Evolutionary conservation across 2,329 filamentous ascomycete genomes (phyloP).

Genomic region (Didymellaceae sp.): DNA sequence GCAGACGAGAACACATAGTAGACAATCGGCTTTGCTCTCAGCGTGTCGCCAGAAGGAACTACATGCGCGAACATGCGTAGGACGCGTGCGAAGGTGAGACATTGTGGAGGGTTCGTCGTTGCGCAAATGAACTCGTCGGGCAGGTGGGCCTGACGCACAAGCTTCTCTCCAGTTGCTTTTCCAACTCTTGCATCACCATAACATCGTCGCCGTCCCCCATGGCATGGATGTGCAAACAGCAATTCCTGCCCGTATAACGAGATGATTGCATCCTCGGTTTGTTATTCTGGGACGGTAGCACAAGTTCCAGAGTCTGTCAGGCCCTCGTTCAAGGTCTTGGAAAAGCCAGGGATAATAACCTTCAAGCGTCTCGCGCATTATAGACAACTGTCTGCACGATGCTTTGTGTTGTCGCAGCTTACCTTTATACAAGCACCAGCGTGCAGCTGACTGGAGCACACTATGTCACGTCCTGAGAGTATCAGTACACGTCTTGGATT

Average conservation of each 20-base stretch:
- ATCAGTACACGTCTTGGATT: no score
- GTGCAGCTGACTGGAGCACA: no score
- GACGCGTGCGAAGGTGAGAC: constrained; percentile 6
- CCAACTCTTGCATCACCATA: constrained; percentile 14
- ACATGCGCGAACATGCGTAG: constrained; percentile 4
- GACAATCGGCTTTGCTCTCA: constrained; percentile 3
- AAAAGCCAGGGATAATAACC: no score
- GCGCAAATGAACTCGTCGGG: not conserved
- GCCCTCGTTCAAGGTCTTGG: not conserved
- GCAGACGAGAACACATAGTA: not conserved
- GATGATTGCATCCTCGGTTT: not conserved
- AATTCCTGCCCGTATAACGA: not conserved
- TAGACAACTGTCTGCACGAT: no score
- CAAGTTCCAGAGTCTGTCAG: not conserved
- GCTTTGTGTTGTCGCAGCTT: no score
- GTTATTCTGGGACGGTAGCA: not conserved
- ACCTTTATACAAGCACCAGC: no score
- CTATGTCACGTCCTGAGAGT: no score
- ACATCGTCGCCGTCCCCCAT: not conserved
- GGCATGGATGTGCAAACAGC: not conserved
- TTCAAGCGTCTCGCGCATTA: no score
- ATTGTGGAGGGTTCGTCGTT: constrained; percentile 5
- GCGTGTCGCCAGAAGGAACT: constrained; percentile 7
- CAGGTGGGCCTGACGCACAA: constrained; percentile 6
- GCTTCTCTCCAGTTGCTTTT: constrained; percentile 3